Percentiles rank a stretch among this genome's conserved stretches.
Conservation (phyloP, 192 early-diverging fungal species). For the Linnemannia elongata region DNA sequence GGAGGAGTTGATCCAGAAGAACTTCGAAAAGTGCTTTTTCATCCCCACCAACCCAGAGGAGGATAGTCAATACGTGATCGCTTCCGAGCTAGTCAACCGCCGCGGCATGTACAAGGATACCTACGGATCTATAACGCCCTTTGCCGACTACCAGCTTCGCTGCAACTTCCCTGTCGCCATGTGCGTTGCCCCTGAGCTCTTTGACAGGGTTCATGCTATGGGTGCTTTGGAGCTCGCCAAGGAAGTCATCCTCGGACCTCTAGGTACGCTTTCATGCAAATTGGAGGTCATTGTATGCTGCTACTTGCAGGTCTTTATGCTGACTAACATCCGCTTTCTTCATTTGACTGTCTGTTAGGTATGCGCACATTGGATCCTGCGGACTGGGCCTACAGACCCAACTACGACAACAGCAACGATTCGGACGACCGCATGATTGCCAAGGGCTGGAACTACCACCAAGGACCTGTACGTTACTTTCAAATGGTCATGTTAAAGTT, state of each 20-base stretch:
- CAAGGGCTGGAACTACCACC: slow-evolving; percentile 98
- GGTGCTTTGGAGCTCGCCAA: slow-evolving; percentile 76
- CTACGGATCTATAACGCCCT: slow-evolving; percentile 75
- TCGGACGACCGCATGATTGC: slow-evolving; percentile 86
- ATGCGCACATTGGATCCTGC: slow-evolving; percentile 97
- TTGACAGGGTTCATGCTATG: slow-evolving; percentile 82
- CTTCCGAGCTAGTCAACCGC: slow-evolving; percentile 78
- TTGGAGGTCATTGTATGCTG: not conserved
- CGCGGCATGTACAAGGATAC: slow-evolving; percentile 97
- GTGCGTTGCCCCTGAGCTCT: slow-evolving; percentile 95
- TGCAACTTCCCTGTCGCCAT: slow-evolving; percentile 95
- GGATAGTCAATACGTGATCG: slow-evolving; percentile 73
- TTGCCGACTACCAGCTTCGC: slow-evolving; percentile 93
- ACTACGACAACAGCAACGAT: slow-evolving; percentile 95
- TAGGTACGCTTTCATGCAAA: slow-evolving; percentile 52
- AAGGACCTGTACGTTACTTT: slow-evolving; percentile 77
- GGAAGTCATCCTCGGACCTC: slow-evolving; percentile 80
- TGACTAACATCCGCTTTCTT: not conserved
- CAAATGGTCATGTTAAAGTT: not conserved
- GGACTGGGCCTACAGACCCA: slow-evolving; percentile 93
- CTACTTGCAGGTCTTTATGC: too few species aligned
- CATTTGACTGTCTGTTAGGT: slow-evolving; percentile 53
- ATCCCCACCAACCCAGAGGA: slow-evolving; percentile 82
- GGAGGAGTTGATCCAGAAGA: slow-evolving; percentile 81
- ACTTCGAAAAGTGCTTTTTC: slow-evolving; percentile 92